A percentile compares a stretch with the other conserved stretches of the same genome.
These are phyloP conservation scores for Rutstroemia sp. DNA, from an alignment of 2,329 filamentous ascomycete genomes.

Conservation along the genomic window DNA sequence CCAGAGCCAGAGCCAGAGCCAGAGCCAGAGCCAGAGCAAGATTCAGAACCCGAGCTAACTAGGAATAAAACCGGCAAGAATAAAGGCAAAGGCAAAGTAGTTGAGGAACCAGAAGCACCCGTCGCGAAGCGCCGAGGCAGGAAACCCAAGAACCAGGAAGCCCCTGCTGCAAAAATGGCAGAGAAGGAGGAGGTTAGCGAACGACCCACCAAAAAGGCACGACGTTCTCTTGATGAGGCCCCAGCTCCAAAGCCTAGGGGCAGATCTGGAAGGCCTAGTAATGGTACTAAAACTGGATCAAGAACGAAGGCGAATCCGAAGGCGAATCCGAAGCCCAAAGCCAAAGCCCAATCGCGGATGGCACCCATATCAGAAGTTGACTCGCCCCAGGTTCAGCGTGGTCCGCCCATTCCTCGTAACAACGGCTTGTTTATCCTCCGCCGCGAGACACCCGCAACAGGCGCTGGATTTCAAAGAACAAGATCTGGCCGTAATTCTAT, in stretches of 20 bases:
- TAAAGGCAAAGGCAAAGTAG: constrained; percentile 10
- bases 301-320: constrained; percentile 11
- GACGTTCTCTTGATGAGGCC: constrained; percentile 12
- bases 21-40: constrained; percentile 13
- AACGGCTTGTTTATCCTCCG: constrained; percentile 43
- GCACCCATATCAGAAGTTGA: constrained; percentile 19
- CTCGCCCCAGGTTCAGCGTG: constrained; percentile 25
- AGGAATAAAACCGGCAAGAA: constrained; percentile 1
- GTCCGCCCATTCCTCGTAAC: constrained; percentile 35
- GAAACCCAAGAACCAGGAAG: constrained; percentile 18
- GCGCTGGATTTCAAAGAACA: constrained; percentile 39
- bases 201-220: constrained; percentile 16
- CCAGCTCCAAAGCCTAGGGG: constrained; percentile 5
- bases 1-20: constrained; percentile 14
- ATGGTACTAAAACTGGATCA: constrained; percentile 14
- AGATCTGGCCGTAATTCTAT: constrained; percentile 74
- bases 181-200: constrained; percentile 1
- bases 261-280: neutral
- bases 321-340: constrained; percentile 16
- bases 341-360: constrained; percentile 13
- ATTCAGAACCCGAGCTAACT: neutral
- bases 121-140: constrained; percentile 3
- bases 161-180: neutral
- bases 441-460: constrained; percentile 37
- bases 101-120: neutral